These are phyloP conservation scores for Puccinia horiana DNA, from an alignment of 1,284 basidiomycete species.

Conservation along the genomic window DNA sequence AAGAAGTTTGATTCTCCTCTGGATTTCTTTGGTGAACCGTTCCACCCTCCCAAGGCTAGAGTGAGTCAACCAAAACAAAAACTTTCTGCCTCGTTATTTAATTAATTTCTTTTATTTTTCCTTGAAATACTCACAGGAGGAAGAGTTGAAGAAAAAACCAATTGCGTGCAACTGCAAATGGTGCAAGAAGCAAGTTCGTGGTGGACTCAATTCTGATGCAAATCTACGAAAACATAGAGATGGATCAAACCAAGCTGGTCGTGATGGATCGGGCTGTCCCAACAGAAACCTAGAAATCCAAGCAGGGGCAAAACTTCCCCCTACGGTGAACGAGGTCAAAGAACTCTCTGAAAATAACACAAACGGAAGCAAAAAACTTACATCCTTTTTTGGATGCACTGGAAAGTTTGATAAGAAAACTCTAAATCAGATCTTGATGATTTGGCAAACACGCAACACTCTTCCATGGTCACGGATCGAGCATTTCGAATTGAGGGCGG, in stretches of 20 bases:
- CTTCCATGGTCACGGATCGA: constrained; percentile 30
- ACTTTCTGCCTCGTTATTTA: background rate
- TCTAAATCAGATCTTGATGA: constrained; percentile 24
- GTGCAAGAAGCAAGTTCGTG: constrained; percentile 22
- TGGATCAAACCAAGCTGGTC: constrained; percentile 29
- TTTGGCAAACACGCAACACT: too few relatives aligned
- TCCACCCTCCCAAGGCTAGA: background rate
- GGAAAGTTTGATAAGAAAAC: constrained; percentile 28
- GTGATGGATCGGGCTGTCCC: constrained; percentile 24
- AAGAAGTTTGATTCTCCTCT: constrained; percentile 25
- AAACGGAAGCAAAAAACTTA: constrained; percentile 6
- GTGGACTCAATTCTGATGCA: constrained; percentile 12
- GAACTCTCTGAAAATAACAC: background rate
- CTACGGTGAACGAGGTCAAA: constrained; percentile 12
- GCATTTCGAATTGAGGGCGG: constrained; percentile 7
- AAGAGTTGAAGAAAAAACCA: constrained; percentile 18
- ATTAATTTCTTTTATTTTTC: background rate
- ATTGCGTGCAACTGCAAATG: constrained; percentile 28
- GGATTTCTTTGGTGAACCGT: too few relatives aligned
- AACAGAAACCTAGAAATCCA: constrained; percentile 17
- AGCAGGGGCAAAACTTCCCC: constrained; percentile 6
- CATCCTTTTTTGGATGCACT: constrained; percentile 6
- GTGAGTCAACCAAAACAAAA: background rate
- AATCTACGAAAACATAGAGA: too few relatives aligned
- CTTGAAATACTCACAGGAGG: background rate